Evolutionary conservation across 257 asterid genomes (phyloP), one percentile per base, ranked within the genome.

Genomic region (Scutellaria barbata): DNA sequence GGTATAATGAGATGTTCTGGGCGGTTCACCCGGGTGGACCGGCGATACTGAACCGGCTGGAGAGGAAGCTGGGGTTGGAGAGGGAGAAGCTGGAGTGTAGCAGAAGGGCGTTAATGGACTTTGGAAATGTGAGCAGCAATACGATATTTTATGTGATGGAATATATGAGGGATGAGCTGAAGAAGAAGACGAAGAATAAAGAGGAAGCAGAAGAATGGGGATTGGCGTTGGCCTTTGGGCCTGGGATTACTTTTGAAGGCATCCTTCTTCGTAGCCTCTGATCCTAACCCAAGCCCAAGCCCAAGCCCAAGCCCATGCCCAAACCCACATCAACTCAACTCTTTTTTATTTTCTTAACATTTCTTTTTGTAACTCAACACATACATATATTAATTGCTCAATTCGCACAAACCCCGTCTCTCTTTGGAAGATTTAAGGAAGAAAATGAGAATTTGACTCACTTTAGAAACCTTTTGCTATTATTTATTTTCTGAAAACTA

Each of bases 1-100:
- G 68, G 0, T 87, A 74, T 20, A 89, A 90, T 33, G 90, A 89
- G 13, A 6, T 93, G 81, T 93, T 93, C 50, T 93, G 98, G 98
- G 98, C 96, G 37, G 98, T 93, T 13, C 98, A 93, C 37, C 98
- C 97, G 0, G 97, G 96, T 0, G 97, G 98, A 8, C 98, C 97
- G 46, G 97, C 97, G 12, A 90, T 93, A 13, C 78, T 93, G 70
- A 88, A 89, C 92, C 74, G 92, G 63, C 33, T 93, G 73, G 97
- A 93, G 75, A 86, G 48, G 7, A 81, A 43, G 5, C 83, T 93
- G 3, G 82, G 84, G 10, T 59, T 93, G 80, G 79, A 56, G 5
- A 30, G 20, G 0, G 79, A 57, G 74, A 90, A 90, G 57, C 74
- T 93, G 84, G 88, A 85, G 2, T 89, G 96, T 73, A 90, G 97